A percentile compares a stretch with the other conserved stretches of the same genome.
phyloP scores from a whole-genome alignment of 768 basidiomycete species.

The Fomitopsis serialis region DNA sequence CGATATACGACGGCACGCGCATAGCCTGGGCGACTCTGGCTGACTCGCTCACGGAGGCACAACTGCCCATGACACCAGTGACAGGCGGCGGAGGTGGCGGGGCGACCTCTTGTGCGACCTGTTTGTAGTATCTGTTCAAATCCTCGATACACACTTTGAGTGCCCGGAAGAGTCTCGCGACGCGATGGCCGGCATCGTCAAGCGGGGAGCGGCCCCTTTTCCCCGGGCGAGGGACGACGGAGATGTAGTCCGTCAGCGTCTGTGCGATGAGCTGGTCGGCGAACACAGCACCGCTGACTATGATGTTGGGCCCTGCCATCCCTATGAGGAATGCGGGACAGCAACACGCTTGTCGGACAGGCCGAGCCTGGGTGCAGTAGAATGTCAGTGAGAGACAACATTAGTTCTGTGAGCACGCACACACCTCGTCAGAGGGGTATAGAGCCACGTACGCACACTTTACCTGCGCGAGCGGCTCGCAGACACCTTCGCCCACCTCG shows the following conservation, averaged over 20 bases:
- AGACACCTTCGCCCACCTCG: conserved; percentile 8
- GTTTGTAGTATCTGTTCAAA: too few species aligned
- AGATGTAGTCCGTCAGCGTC: conserved; percentile 13
- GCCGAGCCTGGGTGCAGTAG: conserved; percentile 1
- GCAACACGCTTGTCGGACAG: conserved; percentile 11
- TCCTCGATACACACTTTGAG: too few species aligned
- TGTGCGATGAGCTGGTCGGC: conserved; percentile 14
- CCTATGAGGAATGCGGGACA: conserved; percentile 17
- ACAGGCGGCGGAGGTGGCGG: too few species aligned
- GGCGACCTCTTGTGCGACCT: too few species aligned
- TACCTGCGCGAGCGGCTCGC: conserved; percentile 10
- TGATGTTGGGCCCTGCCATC: conserved; percentile 14
- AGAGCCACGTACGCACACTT: conserved; percentile 6
- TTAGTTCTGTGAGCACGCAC: background rate
- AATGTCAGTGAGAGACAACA: background rate
- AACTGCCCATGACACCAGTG: too few species aligned
- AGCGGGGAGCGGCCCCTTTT: background rate
- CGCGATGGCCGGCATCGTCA: background rate
- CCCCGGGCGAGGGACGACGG: conserved; percentile 8
- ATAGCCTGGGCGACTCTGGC: too few species aligned
- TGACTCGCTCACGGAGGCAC: too few species aligned
- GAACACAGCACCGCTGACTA: conserved; percentile 17
- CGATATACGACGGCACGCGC: too few species aligned
- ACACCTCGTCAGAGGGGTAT: conserved; percentile 5
- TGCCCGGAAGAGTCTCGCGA: background rate